These are phyloP conservation scores for Sindora glabra DNA, from an alignment of 306 rosid genomes.

Conservation along the genomic window DNA sequence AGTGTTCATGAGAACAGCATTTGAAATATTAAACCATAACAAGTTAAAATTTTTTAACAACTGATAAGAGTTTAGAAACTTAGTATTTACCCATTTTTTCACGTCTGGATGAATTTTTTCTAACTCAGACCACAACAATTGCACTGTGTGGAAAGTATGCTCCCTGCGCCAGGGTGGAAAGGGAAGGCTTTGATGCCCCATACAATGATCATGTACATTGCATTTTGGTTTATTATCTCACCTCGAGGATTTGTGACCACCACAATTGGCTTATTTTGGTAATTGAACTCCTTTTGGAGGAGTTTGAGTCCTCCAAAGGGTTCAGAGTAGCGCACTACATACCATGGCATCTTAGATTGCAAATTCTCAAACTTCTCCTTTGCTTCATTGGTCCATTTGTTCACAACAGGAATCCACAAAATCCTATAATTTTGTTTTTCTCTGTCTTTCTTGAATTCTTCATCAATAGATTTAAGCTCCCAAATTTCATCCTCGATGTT, in stretches of 20 bases:
- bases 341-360: slow-evolving; percentile 39
- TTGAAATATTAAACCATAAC: no score
- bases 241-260: slow-evolving; percentile 28
- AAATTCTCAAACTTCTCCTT: slow-evolving; percentile 20
- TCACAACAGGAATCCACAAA: slow-evolving; percentile 36
- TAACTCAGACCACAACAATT: background rate
- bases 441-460: slow-evolving; percentile 1
- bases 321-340: background rate
- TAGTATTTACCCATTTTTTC: background rate
- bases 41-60: no score
- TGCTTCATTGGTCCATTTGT: slow-evolving; percentile 5
- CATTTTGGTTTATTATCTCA: slow-evolving; percentile 16
- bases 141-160: background rate
- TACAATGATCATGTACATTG: slow-evolving; percentile 21
- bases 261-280: slow-evolving; percentile 19
- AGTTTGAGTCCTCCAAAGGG: slow-evolving; percentile 14
- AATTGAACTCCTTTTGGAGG: slow-evolving; percentile 24
- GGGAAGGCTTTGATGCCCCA: slow-evolving; percentile 26
- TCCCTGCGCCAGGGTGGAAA: background rate
- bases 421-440: background rate
- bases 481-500: slow-evolving; percentile 11
- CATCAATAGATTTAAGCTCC: slow-evolving; percentile 11
- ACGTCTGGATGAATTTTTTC: background rate
- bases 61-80: no score
- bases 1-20: no score